phyloP scores from a whole-genome alignment of 768 basidiomycete genomes.

The Trametes cingulata region DNA sequence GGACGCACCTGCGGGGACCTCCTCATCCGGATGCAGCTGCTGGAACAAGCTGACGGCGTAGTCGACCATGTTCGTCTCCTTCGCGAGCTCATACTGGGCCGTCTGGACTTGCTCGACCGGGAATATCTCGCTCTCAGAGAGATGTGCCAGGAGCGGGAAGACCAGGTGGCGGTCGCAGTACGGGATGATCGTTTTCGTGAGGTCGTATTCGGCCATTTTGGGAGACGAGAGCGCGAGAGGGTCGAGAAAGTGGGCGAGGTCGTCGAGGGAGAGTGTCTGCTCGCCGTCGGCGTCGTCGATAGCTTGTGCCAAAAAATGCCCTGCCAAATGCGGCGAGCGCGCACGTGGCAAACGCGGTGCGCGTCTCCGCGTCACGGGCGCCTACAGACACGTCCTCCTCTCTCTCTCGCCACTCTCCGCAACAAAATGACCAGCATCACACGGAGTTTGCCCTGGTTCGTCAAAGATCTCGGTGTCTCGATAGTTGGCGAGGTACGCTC shows the following conservation, averaged over 20 bases:
- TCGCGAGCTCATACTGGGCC: conserved; percentile 97
- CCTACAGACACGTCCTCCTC: conserved; percentile 10
- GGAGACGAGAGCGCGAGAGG: neutral
- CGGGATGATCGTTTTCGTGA: conserved; percentile 87
- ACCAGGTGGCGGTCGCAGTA: conserved; percentile 94
- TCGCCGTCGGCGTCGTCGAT: neutral
- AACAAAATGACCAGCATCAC: conserved; percentile 73
- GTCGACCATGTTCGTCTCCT: conserved; percentile 98
- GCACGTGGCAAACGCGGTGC: conserved; percentile 19
- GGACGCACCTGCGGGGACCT: conserved; percentile 64
- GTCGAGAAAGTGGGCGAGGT: neutral
- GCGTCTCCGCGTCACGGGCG: neutral
- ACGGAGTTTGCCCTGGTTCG: conserved; percentile 80
- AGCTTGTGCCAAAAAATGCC: conserved; percentile 17
- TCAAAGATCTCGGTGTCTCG: conserved; percentile 77
- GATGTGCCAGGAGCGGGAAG: conserved; percentile 89
- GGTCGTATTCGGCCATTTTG: conserved; percentile 86
- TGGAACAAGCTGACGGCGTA: conserved; percentile 82
- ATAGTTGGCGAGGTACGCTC: conserved; percentile 74
- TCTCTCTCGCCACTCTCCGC: neutral
- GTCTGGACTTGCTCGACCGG: conserved; percentile 75
- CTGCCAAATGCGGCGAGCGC: conserved; percentile 14
- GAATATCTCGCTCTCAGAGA: conserved; percentile 74
- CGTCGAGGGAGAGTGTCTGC: conserved; percentile 9
- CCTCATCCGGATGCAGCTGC: conserved; percentile 72